Percentiles rank a stretch among this genome's conserved stretches.
These are phyloP conservation scores for Paramarasmius palmivorus DNA, from an alignment of 1,284 basidiomycete species.

Conservation along the genomic window DNA sequence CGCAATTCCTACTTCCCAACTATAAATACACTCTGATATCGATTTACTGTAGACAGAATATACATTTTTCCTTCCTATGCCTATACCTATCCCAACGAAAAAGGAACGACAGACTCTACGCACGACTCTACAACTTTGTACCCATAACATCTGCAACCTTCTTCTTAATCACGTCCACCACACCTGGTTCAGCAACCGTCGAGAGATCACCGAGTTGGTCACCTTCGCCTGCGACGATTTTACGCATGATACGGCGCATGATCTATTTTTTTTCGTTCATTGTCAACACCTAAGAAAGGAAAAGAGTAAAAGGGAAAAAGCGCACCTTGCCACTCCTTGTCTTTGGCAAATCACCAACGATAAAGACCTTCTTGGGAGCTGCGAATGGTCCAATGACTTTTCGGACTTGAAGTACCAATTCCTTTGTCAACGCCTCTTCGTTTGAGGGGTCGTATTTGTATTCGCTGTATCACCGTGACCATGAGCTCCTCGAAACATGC, in stretches of 20 bases:
- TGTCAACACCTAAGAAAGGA: background rate
- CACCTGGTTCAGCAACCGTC: conserved; percentile 84
- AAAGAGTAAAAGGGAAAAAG: conserved; percentile 1
- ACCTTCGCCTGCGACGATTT: conserved; percentile 91
- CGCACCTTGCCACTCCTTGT: conserved; percentile 93
- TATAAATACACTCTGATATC: too few species aligned
- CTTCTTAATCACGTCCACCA: conserved; percentile 81
- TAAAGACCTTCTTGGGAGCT: conserved; percentile 88
- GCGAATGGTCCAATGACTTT: conserved; percentile 97
- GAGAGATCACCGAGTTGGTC: conserved; percentile 94
- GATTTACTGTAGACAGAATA: too few species aligned
- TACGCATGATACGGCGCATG: conserved; percentile 93
- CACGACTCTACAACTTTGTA: background rate
- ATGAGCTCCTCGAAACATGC: background rate
- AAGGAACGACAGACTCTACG: too few species aligned
- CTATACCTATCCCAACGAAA: too few species aligned
- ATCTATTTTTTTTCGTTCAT: conserved; percentile 46
- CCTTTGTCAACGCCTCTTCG: conserved; percentile 78
- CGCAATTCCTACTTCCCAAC: too few species aligned
- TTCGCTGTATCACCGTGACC: conserved; percentile 50
- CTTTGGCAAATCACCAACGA: conserved; percentile 91
- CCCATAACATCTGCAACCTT: conserved; percentile 53
- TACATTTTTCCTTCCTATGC: too few species aligned
- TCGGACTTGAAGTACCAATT: conserved; percentile 92
- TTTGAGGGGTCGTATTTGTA: conserved; percentile 74